Base-by-base conservation (phyloP, 2,329 filamentous ascomycete genomes). In the Neonectria ditissima region DNA sequence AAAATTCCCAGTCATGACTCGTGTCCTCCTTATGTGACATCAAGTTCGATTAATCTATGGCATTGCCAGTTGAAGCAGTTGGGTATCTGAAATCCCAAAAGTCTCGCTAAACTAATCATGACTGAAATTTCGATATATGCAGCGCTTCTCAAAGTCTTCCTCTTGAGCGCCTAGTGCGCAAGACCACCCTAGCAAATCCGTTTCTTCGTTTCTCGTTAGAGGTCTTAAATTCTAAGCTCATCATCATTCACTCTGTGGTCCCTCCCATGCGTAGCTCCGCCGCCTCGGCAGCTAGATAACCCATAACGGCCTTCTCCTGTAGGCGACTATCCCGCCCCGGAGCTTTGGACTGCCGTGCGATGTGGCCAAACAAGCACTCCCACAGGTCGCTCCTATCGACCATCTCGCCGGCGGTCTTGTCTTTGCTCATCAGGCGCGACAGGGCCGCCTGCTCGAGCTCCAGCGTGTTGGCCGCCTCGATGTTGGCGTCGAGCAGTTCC, bases 401-500 rank as follows among this genome's bases (percentile, higher is more conserved):
- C 60, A 92, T 82, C 78, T 98, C 96, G 1, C 95, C 95, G 0
- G 90, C 90, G 2, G 87, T 85, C 59, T 86, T 87, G 26, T 89
- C 87, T 68, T 90, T 90, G 41, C 85, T 87, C 79, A 97, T 87
- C 60, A 97, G 78, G 69, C 87, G 90, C 1, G 86, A 86, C 37
- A 97, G 78, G 1, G 88, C 84, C 7, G 91, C 91, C 65, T 91
- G 86, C 78, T 97, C 88, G 70, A 97, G 78, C 78, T 97, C 93
- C 48, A 92, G 80, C 4, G 93, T 93, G 74, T 98, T 97, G 2
- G 94, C 94, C 14, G 86, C 89, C 66, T 97, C 94, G 14, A 98
- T 82, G 18, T 85, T 83, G 65, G 85, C 80, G 73, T 92, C 86
- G 69, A 89, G 75, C 59, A 89, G 66, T 74, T 85, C 81, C 0